Evolutionary conservation across 139 green algal genomes (phyloP).

Genomic region (Chlamydomonas schloesseri): DNA sequence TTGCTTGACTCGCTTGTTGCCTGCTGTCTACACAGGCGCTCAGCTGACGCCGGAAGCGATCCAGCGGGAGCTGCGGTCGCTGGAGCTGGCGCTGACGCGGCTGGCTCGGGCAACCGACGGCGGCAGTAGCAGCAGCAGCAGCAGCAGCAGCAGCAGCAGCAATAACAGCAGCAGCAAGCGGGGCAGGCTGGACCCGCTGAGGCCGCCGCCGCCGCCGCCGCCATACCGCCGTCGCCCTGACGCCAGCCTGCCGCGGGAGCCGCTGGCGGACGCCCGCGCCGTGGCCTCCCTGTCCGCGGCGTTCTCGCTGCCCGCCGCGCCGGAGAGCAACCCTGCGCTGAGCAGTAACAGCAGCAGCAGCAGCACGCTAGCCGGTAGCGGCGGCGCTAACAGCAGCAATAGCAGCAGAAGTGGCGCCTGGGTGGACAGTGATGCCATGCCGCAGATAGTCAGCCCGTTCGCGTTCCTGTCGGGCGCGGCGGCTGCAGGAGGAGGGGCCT

Average conservation of each 20-base stretch:
- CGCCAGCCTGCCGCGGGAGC: not conserved
- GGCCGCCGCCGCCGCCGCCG: not conserved
- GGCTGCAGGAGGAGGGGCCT: not conserved
- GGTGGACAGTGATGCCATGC: no score
- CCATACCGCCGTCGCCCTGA: no score
- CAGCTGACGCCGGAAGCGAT: not conserved
- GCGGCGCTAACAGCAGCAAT: not conserved
- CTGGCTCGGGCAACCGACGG: not conserved
- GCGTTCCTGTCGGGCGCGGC: not conserved
- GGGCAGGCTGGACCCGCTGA: no score
- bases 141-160: not conserved
- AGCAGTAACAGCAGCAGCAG: no score
- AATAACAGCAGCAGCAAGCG: not conserved
- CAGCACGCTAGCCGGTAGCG: no score
- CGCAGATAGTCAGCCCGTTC: not conserved
- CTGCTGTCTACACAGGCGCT: not conserved
- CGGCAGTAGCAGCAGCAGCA: not conserved
- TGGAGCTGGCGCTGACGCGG: not conserved
- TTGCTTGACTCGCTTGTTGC: no score
- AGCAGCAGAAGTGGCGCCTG: no score
- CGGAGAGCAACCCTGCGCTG: not conserved
- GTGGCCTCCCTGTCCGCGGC: not conserved
- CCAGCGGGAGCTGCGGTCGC: not conserved
- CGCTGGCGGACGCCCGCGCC: not conserved
- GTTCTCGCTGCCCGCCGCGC: slow-evolving; percentile 10